These are phyloP conservation scores for Paspalum vaginatum DNA, from an alignment of 176 grass and related monocot genomes.

Conservation along the genomic window DNA sequence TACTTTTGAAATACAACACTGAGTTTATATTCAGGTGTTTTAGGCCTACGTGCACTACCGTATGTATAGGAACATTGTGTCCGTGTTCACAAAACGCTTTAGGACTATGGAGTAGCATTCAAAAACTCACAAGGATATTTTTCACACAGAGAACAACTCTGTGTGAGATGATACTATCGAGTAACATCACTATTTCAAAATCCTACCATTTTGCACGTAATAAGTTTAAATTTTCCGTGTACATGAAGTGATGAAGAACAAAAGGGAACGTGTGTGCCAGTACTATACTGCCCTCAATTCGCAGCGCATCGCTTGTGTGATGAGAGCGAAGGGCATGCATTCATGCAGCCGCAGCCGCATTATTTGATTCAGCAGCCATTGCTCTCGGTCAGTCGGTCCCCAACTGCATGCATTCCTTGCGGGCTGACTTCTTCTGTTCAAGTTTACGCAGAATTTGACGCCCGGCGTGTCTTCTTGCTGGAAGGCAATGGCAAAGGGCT, in stretches of 20 bases:
- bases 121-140: no score
- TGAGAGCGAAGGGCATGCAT: not conserved
- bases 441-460: not conserved
- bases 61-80: no score
- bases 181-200: not conserved
- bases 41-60: no score
- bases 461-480: constrained; percentile 51
- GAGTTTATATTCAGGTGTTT: no score
- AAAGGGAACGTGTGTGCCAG: not conserved
- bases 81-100: no score
- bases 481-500: constrained; percentile 14
- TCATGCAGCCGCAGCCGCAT: not conserved
- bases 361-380: not conserved
- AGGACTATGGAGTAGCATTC: no score
- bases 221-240: not conserved
- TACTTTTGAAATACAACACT: no score
- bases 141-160: no score
- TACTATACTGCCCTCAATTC: not conserved
- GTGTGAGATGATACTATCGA: not conserved
- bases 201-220: not conserved
- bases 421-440: not conserved
- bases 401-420: not conserved
- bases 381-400: no score
- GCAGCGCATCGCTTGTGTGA: not conserved
- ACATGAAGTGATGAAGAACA: not conserved